phyloP scores from a whole-genome alignment of 257 asterid genomes.

The Rubia yunnanensis region DNA sequence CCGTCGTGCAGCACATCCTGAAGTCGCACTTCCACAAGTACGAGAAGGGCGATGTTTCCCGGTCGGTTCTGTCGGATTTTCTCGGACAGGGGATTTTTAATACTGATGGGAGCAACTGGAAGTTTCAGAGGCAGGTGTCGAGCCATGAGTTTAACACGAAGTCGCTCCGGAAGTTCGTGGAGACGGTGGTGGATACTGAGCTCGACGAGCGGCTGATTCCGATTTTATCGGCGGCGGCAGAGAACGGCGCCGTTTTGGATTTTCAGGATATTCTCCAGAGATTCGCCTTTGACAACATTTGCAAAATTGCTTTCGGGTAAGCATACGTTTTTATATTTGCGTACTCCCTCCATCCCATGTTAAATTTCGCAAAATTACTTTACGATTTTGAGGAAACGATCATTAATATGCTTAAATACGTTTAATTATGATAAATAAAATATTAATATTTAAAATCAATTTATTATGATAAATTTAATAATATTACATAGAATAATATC shows the following conservation, averaged over 20 bases:
- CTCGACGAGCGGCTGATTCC: conserved; percentile 40
- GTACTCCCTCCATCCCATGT: too few species aligned
- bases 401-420: too few species aligned
- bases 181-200: conserved; percentile 45
- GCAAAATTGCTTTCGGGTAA: conserved; percentile 50
- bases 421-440: too few species aligned
- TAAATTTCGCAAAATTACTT: too few species aligned
- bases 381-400: too few species aligned
- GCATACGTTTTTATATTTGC: not conserved
- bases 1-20: conserved; percentile 57
- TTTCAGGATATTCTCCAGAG: conserved; percentile 56
- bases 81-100: conserved; percentile 66
- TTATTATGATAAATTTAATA: too few species aligned
- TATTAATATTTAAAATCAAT: too few species aligned
- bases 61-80: conserved; percentile 31
- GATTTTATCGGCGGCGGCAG: conserved; percentile 17
- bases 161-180: conserved; percentile 49
- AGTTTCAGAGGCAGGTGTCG: conserved; percentile 45
- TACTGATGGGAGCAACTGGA: conserved; percentile 52
- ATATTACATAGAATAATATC: too few species aligned
- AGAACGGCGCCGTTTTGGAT: conserved; percentile 22
- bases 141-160: conserved; percentile 51
- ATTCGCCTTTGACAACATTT: conserved; percentile 62
- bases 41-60: conserved; percentile 34
- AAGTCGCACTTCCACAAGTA: conserved; percentile 38